Conservation (phyloP, 2,329 filamentous ascomycete species). For the Colletotrichum musicola region DNA sequence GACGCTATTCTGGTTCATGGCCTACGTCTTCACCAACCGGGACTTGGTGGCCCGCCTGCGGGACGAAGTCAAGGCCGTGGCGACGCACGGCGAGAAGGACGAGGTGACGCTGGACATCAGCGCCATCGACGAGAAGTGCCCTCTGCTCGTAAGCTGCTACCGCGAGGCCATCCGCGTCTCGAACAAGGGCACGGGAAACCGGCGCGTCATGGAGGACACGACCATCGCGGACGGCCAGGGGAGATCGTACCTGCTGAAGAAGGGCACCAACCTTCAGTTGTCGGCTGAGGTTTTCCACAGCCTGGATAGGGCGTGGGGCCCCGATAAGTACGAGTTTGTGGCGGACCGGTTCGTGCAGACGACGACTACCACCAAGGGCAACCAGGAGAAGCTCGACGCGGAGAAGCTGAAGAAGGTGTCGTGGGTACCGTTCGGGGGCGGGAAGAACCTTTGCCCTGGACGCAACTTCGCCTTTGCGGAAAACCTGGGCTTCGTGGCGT, state of each 20-base stretch:
- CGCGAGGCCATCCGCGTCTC: constrained; percentile 59
- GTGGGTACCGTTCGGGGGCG: constrained; percentile 63
- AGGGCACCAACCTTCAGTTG: constrained; percentile 46
- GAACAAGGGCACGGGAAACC: constrained; percentile 53
- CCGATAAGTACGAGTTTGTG: constrained; percentile 43
- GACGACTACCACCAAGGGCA: neutral
- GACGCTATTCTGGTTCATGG: constrained; percentile 52
- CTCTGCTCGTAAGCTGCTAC: constrained; percentile 58
- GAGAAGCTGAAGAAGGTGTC: constrained; percentile 44
- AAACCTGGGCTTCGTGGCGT: constrained; percentile 47
- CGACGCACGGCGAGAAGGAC: constrained; percentile 15
- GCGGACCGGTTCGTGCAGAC: constrained; percentile 46
- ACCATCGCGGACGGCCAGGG: constrained; percentile 42
- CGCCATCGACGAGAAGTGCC: constrained; percentile 53
- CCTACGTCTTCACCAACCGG: constrained; percentile 46
- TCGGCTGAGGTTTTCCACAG: constrained; percentile 43
- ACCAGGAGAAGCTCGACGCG: constrained; percentile 18
- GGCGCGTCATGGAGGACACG: constrained; percentile 57
- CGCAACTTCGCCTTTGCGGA: constrained; percentile 50
- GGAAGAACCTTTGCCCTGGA: constrained; percentile 59
- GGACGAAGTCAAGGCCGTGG: constrained; percentile 42
- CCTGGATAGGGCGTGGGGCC: constrained; percentile 40
- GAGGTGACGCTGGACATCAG: constrained; percentile 51
- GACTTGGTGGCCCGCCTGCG: constrained; percentile 44
- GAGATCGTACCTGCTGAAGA: constrained; percentile 46